Percentiles rank a stretch among this genome's conserved stretches.
Conservation (phyloP, 352 stramenopile species). For the Globisporangium cystogenes region DNA sequence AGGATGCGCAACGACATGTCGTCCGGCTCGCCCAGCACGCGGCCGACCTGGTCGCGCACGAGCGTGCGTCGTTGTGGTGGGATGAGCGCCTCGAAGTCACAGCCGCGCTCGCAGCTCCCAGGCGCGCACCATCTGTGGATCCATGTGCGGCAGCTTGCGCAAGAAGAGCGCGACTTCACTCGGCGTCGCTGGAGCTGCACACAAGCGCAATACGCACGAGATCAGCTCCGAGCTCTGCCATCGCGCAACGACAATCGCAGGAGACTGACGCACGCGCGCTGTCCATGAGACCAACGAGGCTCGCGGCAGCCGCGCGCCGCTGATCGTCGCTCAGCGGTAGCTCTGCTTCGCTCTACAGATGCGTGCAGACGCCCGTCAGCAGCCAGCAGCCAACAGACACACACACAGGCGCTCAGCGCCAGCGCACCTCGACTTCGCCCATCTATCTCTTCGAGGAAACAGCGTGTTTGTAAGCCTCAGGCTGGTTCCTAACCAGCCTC, state of each 20-base stretch:
- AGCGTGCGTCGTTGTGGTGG: background rate
- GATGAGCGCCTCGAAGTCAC: background rate
- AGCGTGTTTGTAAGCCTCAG: too few relatives aligned
- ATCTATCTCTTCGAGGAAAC: too few relatives aligned
- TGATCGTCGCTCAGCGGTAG: background rate
- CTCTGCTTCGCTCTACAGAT: background rate
- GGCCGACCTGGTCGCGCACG: conserved; percentile 30
- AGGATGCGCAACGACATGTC: conserved; percentile 52
- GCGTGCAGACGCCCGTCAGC: background rate
- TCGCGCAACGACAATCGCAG: too few relatives aligned
- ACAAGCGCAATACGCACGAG: background rate
- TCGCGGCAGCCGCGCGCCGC: conserved; percentile 16
- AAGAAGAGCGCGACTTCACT: conserved; percentile 60
- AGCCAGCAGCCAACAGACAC: background rate
- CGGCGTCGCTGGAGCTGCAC: conserved; percentile 30
- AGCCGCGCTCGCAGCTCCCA: background rate
- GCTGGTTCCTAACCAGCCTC: too few relatives aligned
- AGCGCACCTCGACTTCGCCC: too few relatives aligned
- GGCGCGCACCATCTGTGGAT: conserved; percentile 51
- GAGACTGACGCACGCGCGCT: conserved; percentile 35
- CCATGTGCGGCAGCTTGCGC: conserved; percentile 55
- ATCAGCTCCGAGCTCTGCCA: too few relatives aligned
- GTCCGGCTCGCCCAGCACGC: conserved; percentile 62
- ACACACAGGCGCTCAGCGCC: too few relatives aligned
- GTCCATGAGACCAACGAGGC: conserved; percentile 40